Conservation (phyloP, 108 stramenopile genomes). For the Discostella stelligeroides region DNA sequence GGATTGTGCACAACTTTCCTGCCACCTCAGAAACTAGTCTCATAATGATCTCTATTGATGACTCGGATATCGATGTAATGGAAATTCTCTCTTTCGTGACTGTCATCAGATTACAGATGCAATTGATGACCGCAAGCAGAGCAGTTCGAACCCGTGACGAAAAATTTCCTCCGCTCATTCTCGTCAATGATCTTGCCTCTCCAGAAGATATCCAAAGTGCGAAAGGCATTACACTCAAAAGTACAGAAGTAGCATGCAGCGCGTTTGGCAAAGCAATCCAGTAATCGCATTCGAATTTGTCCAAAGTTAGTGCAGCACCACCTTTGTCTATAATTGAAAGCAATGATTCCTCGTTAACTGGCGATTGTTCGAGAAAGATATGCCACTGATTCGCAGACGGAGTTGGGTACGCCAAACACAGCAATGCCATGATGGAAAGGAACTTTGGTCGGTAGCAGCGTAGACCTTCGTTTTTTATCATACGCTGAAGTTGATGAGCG, state of each 20-base stretch:
- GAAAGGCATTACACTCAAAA: conserved; percentile 44
- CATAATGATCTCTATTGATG: conserved; percentile 25
- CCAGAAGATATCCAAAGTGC: conserved; percentile 44
- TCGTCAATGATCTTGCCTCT: conserved; percentile 25
- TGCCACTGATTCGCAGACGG: conserved; percentile 48
- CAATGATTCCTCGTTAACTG: conserved; percentile 12
- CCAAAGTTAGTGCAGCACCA: conserved; percentile 7
- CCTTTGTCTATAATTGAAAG: conserved; percentile 36
- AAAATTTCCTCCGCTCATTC: conserved; percentile 37
- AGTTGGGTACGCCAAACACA: conserved; percentile 37
- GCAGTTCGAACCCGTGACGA: conserved; percentile 40
- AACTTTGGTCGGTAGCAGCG: conserved; percentile 10
- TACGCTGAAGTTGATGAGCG: conserved; percentile 30
- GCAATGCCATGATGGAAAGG: conserved; percentile 25
- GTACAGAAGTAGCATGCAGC: conserved; percentile 18
- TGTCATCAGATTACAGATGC: conserved; percentile 21
- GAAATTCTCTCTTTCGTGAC: conserved; percentile 19
- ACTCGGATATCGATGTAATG: not conserved
- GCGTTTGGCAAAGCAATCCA: conserved; percentile 29
- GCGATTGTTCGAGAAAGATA: conserved; percentile 48
- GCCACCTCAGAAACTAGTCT: conserved; percentile 26
- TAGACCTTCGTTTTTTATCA: conserved; percentile 27
- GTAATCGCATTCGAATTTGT: conserved; percentile 6
- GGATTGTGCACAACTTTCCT: conserved; percentile 26
- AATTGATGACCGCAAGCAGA: conserved; percentile 21